Evolutionary conservation across 31 red algal species (phyloP), one percentile per base, ranked within the genome.

Genomic region (Asparagopsis taxiformis): DNA sequence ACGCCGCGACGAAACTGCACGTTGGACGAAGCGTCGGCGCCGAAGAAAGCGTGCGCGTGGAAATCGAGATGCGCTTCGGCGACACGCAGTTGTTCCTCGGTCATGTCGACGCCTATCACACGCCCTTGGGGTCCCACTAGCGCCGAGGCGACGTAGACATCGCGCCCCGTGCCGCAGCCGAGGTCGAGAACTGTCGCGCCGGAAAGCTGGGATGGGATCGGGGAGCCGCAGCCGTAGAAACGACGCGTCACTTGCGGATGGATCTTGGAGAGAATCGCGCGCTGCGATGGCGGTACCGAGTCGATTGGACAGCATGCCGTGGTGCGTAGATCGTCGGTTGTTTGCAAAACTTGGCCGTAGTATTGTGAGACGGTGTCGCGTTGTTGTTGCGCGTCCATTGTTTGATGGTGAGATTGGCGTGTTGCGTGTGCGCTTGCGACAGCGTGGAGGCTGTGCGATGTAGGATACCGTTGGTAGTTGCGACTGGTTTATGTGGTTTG

Each of bases 51-150:
- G 22, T 85, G 51, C 7, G 85, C 64, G 32, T 89, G 77, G 22
- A 59, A 80, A 0, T 82, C 74, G 1, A 53, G 31, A 33, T 72
- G 62, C 22, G 68, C 51, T n/a, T 46, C 65, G 32, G 94, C 94
- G 35, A 97, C 76, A 49, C 76, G 78, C 24, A 97, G 77, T 62
- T 91, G 89, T 23, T 68, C 73, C 15, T 82, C 65, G 22, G 86
- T 85, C 94, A 97, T 97, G 53, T 97, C 94, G 21, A 97, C 81
- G 28, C 94, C 94, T 32, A 88, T 80, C 11, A 97, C 94, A 24
- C 43, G 46, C 1, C 93, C 93, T 1, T 59, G 9, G 20, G 50
- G 64, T 24, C 93, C 93, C 20, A 88, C 93, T 20, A 97, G 80
- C 26, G 79, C 80, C 13, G 87, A 75, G 9, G 82, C 69, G 30